A percentile compares a stretch with the other conserved stretches of the same genome.
Conservation (phyloP, 2,329 filamentous ascomycete genomes). For the Didymella glomerata region DNA sequence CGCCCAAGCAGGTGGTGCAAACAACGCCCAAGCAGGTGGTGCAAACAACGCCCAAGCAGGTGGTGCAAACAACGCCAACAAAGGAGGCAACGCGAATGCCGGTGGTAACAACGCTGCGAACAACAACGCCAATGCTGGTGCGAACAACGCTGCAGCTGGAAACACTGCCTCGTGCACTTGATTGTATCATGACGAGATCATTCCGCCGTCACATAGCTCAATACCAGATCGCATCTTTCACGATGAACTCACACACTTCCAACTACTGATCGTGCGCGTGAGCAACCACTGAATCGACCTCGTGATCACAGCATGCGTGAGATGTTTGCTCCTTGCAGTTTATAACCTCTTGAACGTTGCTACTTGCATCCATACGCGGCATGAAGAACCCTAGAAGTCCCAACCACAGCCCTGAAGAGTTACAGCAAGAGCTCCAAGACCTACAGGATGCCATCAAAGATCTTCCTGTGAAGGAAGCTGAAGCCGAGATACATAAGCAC, state of each 20-base stretch:
- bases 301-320: background rate
- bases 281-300: background rate
- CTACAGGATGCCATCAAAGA: background rate
- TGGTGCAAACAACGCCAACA: too few relatives aligned
- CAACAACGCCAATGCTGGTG: background rate
- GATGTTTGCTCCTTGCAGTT: background rate
- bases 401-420: background rate
- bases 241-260: background rate
- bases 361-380: background rate
- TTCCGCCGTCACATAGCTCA: background rate
- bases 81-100: too few relatives aligned
- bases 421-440: background rate
- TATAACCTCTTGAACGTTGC: background rate
- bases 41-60: too few relatives aligned
- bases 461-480: background rate
- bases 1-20: background rate
- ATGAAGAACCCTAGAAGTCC: background rate
- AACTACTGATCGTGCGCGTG: background rate
- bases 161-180: background rate
- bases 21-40: too few relatives aligned
- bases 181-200: background rate
- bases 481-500: background rate
- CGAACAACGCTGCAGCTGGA: background rate
- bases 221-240: background rate
- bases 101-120: background rate